Evolutionary conservation across 129 eudicot species (phyloP).

Genomic region (Logfia minima): DNA sequence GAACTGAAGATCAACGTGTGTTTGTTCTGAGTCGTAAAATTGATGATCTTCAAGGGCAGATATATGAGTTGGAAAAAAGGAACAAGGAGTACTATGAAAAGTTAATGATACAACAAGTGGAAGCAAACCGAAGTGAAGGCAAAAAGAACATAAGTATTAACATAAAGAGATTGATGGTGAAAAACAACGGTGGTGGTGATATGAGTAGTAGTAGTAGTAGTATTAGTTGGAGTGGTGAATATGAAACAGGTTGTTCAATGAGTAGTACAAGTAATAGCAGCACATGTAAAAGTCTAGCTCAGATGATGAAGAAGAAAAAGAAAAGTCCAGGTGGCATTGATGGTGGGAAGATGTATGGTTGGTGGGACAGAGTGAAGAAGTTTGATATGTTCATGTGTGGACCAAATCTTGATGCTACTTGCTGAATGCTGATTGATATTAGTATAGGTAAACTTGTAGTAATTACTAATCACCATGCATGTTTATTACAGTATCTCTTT

Average conservation of each 20-base stretch:
- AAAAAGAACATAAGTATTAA: slow-evolving; percentile 30
- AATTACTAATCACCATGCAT: slow-evolving; percentile 8
- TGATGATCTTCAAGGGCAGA: slow-evolving; percentile 74
- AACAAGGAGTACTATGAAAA: slow-evolving; percentile 69
- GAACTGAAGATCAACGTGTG: slow-evolving; percentile 76
- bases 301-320: slow-evolving; percentile 35
- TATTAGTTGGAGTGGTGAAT: slow-evolving; percentile 46
- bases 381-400: slow-evolving; percentile 69
- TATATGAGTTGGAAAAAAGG: slow-evolving; percentile 59
- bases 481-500: slow-evolving; percentile 2
- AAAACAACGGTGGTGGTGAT: slow-evolving; percentile 23
- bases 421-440: neutral
- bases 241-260: slow-evolving; percentile 36
- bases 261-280: slow-evolving; percentile 37
- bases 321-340: slow-evolving; percentile 25
- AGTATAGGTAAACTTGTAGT: neutral
- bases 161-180: slow-evolving; percentile 24
- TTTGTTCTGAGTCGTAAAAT: slow-evolving; percentile 56
- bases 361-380: slow-evolving; percentile 70
- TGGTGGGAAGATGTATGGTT: slow-evolving; percentile 48
- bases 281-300: slow-evolving; percentile 41
- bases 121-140: slow-evolving; percentile 21
- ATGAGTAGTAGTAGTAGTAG: slow-evolving; percentile 40
- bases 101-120: slow-evolving; percentile 47
- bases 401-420: slow-evolving; percentile 45